Percentiles rank a stretch among this genome's conserved stretches.
phyloP scores from a whole-genome alignment of 495 filamentous ascomycete species.

The Pyronema domesticum region DNA sequence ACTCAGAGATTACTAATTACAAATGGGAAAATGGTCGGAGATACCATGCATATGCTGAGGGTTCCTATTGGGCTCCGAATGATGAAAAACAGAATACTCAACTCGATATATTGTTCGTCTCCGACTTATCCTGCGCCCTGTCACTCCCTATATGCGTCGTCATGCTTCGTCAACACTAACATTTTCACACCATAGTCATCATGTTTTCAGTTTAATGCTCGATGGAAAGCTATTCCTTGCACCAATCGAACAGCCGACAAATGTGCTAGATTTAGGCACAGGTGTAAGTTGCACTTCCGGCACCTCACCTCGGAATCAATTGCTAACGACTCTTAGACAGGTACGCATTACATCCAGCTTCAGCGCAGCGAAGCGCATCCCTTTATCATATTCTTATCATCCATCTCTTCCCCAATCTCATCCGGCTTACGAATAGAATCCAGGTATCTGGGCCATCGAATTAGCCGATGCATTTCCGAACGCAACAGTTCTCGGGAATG shows the following conservation, averaged over 20 bases:
- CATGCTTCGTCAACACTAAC: too few relatives aligned
- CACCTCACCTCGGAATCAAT: background rate
- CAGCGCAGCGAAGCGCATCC: too few relatives aligned
- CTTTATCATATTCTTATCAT: too few relatives aligned
- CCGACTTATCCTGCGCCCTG: conserved; percentile 11
- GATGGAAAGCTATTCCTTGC: conserved; percentile 42
- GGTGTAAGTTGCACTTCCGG: conserved; percentile 25
- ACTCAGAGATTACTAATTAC: conserved; percentile 29
- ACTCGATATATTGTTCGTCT: conserved; percentile 30
- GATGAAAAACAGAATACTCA: conserved; percentile 35
- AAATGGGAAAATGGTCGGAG: conserved; percentile 35
- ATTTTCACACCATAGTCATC: conserved; percentile 24
- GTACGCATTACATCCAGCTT: too few relatives aligned
- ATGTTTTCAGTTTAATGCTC: conserved; percentile 34
- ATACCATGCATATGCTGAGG: conserved; percentile 39
- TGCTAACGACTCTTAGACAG: too few relatives aligned
- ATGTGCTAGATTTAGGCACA: conserved; percentile 51
- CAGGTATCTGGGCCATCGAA: conserved; percentile 34
- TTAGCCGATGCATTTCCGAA: conserved; percentile 33
- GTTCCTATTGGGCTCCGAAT: conserved; percentile 39
- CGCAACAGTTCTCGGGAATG: conserved; percentile 37
- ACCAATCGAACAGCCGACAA: conserved; percentile 39
- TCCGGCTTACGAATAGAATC: too few relatives aligned
- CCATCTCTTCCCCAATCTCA: too few relatives aligned
- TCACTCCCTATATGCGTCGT: too few relatives aligned